A percentile compares a stretch with the other conserved stretches of the same genome.
Conservation (phyloP, 2,329 filamentous ascomycete genomes). For the Beauveria australis region DNA sequence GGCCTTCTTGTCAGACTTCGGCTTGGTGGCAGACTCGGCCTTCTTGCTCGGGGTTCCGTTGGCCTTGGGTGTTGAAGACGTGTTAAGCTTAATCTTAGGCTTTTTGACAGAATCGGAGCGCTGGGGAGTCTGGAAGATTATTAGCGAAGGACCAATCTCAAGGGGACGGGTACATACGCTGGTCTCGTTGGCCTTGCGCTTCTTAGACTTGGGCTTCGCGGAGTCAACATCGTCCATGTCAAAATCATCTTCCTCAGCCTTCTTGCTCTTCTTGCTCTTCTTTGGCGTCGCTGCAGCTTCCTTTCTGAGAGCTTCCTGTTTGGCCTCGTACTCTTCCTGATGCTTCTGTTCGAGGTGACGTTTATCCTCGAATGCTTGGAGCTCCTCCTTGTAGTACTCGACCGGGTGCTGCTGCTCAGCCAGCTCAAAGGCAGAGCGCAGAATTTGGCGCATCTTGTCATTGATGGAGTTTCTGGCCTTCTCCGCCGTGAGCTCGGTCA, state of each 20-base stretch:
- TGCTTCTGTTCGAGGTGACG: conserved; percentile 47
- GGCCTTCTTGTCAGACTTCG: conserved; percentile 46
- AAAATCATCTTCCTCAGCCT: conserved; percentile 46
- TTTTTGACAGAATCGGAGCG: conserved; percentile 58
- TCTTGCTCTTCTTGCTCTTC: conserved; percentile 11
- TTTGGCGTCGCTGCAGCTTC: conserved; percentile 32
- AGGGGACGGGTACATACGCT: conserved; percentile 29
- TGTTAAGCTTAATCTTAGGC: conserved; percentile 57
- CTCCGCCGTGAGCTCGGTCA: conserved; percentile 68
- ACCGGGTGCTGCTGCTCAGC: conserved; percentile 72
- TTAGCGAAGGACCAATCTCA: conserved; percentile 11
- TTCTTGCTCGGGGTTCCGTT: conserved; percentile 56
- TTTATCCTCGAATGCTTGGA: conserved; percentile 60
- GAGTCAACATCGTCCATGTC: conserved; percentile 57
- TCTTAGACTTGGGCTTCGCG: conserved; percentile 60
- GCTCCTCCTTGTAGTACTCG: conserved; percentile 73
- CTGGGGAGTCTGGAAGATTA: conserved; percentile 40
- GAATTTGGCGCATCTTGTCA: conserved; percentile 71
- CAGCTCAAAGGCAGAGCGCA: conserved; percentile 71
- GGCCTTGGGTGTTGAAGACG: conserved; percentile 60
- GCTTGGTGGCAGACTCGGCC: conserved; percentile 43
- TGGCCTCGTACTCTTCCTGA: conserved; percentile 28
- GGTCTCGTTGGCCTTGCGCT: conserved; percentile 77
- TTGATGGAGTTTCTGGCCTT: conserved; percentile 61
- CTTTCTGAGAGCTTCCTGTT: conserved; percentile 20